Base-by-base conservation (phyloP, 352 stramenopile genomes). In the Phytophthora brassicae region DNA sequence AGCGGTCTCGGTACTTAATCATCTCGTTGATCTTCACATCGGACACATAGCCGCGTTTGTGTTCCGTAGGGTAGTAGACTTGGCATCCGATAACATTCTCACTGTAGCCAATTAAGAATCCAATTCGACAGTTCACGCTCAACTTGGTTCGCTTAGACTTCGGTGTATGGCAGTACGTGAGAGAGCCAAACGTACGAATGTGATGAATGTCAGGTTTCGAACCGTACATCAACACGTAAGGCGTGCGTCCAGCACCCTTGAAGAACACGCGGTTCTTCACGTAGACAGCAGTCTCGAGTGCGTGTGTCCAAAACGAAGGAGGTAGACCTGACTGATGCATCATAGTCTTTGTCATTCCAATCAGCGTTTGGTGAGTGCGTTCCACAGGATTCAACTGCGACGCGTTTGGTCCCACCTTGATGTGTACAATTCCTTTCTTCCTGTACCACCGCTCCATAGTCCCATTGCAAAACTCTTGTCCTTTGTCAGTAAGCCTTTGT, bases 1-100 rank as follows among this genome's bases (percentile, higher is more conserved):
- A 53, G 12, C 51, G 44, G 44, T 60, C 35, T 9, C 31, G 52
- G 43, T 60, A 60, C 11, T 60, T 66, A 22, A 56, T 56, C 4
- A 1, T 47, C 38, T 66, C 43, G 20, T 53, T 60, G 6, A 56
- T 28, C 20, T 66, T 66, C 3, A 56, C 44, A 28, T 66, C 59
- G 17, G 59, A 43, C 19, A 52, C 44, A 20, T 53, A 60, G 2
- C 24, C 43, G n/a, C 9, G 55, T 20, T 60, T 59, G 44, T 52
- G 50, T 22, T 56, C 44, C 0, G 50, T 53, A 41, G 50, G 26
- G 24, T 47, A 66, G 19, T 60, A 51, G 1, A 60, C 44, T 42
- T 56, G 35, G 24, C 49, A 57, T 4, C 33, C 49, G 2, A 66
- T 43, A 31, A 66, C 44, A 36, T 66, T 31, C 17, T 60, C 43